Evolutionary conservation across 306 rosid species (phyloP).

Genomic region (Cucurbita maxima): DNA sequence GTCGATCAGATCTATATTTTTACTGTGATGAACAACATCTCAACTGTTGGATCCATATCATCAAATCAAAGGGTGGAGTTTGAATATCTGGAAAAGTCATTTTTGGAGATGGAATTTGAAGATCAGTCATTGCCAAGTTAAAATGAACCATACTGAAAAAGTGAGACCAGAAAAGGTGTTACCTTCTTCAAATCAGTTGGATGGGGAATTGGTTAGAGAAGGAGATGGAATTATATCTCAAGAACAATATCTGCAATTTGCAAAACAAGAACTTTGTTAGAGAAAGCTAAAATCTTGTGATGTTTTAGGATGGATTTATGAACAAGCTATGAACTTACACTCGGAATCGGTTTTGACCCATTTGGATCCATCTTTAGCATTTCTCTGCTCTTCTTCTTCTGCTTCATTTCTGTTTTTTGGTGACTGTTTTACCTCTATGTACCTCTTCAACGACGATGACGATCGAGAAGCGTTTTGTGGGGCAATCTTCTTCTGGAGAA

Average conservation of each 20-base stretch:
- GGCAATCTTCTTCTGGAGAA: slow-evolving; percentile 68
- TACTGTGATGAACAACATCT: slow-evolving; percentile 14
- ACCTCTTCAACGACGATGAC: slow-evolving; percentile 34
- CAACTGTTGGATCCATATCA: slow-evolving; percentile 4
- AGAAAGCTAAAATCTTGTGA: not conserved
- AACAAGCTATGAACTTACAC: slow-evolving; percentile 35
- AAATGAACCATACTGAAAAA: not conserved
- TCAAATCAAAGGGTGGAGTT: not conserved
- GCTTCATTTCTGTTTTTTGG: slow-evolving; percentile 23
- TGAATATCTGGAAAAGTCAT: slow-evolving; percentile 13
- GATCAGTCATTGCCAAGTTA: not conserved
- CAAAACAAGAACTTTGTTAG: slow-evolving; percentile 4
- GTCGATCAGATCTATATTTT: slow-evolving; percentile 25
- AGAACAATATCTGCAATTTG: slow-evolving; percentile 78
- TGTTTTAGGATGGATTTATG: not conserved
- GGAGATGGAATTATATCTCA: slow-evolving; percentile 45
- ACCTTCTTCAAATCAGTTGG: slow-evolving; percentile 2
- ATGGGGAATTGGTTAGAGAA: not conserved
- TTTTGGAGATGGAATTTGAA: not conserved
- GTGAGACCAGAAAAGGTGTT: not conserved
- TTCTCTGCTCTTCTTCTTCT: slow-evolving; percentile 19
- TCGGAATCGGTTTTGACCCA: slow-evolving; percentile 99
- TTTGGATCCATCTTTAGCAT: slow-evolving; percentile 45
- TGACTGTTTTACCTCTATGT: slow-evolving; percentile 36
- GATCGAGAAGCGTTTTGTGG: slow-evolving; percentile 37